Conservation (phyloP, 2,329 filamentous ascomycete species). For the Fusarium praegraminearum region DNA sequence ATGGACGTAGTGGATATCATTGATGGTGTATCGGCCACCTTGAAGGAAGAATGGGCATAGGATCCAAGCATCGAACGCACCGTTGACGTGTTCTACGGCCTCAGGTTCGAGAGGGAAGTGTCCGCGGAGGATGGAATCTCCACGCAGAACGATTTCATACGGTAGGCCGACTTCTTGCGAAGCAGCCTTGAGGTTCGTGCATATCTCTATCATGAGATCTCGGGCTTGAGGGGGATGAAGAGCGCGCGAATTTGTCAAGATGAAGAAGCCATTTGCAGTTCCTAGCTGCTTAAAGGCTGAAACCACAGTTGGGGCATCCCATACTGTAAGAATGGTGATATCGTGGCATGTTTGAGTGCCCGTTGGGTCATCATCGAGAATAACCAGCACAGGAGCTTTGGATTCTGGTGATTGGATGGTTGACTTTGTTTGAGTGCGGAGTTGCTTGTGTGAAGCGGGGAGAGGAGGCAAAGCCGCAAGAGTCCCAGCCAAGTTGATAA, state of each 20-base stretch:
- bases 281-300: conserved; percentile 1
- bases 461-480: background rate
- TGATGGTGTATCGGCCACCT: conserved; percentile 67
- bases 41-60: conserved; percentile 70
- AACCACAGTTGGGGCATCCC: background rate
- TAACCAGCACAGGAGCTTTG: background rate
- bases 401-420: rapidly evolving
- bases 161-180: conserved; percentile 53
- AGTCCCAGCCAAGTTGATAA: background rate
- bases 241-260: conserved; percentile 54
- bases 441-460: rapidly evolving
- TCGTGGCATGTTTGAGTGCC: conserved; percentile 26
- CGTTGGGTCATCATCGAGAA: conserved; percentile 26
- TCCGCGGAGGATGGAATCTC: conserved; percentile 68
- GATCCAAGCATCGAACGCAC: conserved; percentile 64
- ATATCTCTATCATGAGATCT: conserved; percentile 63
- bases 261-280: conserved; percentile 14
- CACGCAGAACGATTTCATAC: conserved; percentile 67
- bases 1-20: conserved; percentile 69
- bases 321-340: conserved; percentile 8
- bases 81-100: conserved; percentile 62
- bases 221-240: conserved; percentile 62
- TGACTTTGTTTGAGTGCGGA: background rate
- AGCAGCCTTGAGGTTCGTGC: conserved; percentile 60
- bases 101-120: conserved; percentile 69